Percentiles rank a stretch among this genome's conserved stretches.
Evolutionary conservation across 75 land plant genomes (phyloP).

Genomic region (Pinus albicaulis): DNA sequence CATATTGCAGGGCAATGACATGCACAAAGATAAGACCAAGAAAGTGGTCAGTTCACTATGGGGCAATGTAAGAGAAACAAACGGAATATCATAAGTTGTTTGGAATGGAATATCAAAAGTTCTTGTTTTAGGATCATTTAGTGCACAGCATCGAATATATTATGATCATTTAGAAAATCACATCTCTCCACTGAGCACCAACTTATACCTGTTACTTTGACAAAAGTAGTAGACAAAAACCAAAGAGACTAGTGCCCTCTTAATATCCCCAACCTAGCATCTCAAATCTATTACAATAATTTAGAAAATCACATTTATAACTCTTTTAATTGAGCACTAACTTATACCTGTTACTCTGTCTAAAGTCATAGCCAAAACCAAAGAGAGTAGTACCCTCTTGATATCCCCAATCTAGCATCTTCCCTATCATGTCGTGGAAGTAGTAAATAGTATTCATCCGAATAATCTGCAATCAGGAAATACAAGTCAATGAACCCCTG

Average conservation of each 20-base stretch:
- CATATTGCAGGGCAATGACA: too few relatives aligned
- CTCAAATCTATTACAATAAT: background rate
- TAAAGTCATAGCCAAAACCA: conserved; percentile 99
- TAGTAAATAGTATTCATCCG: conserved; percentile 54
- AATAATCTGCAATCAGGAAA: conserved; percentile 10
- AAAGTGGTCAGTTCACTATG: background rate
- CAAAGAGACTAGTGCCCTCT: conserved; percentile 92
- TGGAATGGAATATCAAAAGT: background rate
- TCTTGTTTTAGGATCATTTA: background rate
- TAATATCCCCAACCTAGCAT: conserved; percentile 88
- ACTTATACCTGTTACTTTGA: conserved; percentile 86
- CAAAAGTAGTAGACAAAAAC: conserved; percentile 99
- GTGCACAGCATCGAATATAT: background rate
- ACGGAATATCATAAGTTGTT: background rate
- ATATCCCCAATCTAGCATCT: conserved; percentile 89
- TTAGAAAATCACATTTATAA: background rate
- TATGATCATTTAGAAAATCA: background rate
- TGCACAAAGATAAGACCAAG: background rate
- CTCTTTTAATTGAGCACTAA: background rate
- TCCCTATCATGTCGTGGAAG: conserved; percentile 92
- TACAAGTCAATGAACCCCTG: background rate
- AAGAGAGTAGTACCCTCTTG: conserved; percentile 91
- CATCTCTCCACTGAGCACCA: background rate
- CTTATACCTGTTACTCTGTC: conserved; percentile 94
- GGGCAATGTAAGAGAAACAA: background rate